Evolutionary conservation across 2,329 filamentous ascomycete genomes (phyloP).

Genomic region (Phyllosticta capitalensis): DNA sequence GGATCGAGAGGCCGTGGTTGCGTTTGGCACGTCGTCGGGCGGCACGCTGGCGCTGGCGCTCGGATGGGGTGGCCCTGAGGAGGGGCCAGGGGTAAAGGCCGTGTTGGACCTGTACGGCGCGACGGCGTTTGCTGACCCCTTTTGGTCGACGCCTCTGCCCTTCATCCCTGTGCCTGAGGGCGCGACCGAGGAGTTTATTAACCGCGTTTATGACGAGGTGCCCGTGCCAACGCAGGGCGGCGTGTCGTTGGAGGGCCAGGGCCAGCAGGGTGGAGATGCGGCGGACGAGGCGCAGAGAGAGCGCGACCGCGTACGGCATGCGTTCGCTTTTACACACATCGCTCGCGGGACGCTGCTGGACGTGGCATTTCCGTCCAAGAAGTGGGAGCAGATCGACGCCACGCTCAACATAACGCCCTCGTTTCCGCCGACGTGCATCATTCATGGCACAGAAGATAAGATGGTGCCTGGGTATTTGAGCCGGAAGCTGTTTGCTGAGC

Average conservation of each 20-base stretch:
- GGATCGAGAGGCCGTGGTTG: constrained; percentile 25
- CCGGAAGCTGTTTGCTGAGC: constrained; percentile 18
- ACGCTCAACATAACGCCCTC: constrained; percentile 20
- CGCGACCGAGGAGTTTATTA: constrained; percentile 24
- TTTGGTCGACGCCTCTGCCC: constrained; percentile 29
- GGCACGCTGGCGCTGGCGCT: constrained; percentile 39
- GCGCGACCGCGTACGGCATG: constrained; percentile 18
- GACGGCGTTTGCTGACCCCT: constrained; percentile 24
- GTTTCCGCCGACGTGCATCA: constrained; percentile 33
- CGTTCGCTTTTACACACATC: constrained; percentile 35
- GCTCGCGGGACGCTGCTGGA: constrained; percentile 31
- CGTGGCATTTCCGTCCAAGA: constrained; percentile 19
- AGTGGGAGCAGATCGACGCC: constrained; percentile 24
- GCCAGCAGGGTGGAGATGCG: neutral
- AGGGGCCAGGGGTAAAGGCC: constrained; percentile 22
- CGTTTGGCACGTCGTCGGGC: constrained; percentile 30
- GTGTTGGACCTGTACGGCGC: constrained; percentile 35
- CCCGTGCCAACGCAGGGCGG: constrained; percentile 31
- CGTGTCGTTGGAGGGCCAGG: constrained; percentile 35
- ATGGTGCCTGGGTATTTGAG: constrained; percentile 33
- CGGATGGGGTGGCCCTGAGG: constrained; percentile 18
- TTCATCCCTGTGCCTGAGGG: constrained; percentile 11
- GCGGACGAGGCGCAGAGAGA: neutral
- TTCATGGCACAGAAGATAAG: constrained; percentile 31
- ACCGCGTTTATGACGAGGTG: constrained; percentile 26